Evolutionary conservation across 192 early-diverging fungal genomes (phyloP), one percentile per base, ranked within the genome.

Genomic region (Podila minutissima): DNA sequence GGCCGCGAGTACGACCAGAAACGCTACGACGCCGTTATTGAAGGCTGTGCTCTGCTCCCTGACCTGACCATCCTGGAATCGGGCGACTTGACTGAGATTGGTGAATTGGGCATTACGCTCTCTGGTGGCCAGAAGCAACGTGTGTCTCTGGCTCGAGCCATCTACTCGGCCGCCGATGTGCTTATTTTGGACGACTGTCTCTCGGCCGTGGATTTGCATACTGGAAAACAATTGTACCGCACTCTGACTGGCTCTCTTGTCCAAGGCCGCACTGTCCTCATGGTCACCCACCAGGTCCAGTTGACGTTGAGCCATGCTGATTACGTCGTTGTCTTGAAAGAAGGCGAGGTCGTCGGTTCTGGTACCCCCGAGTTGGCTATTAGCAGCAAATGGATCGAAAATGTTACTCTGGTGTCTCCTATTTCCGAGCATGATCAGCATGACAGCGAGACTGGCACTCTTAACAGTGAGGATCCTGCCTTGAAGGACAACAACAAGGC

Each of bases 181-280:
- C 67, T 97, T 28, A 76, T 97, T 5, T 77, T 96, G 41, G 97
- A 98, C 82, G 97, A 97, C 83, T 94, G 93, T 74, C 85, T 98
- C 62, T 95, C 94, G 7, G 98, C 98, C 15, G 97, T 98, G 0
- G 98, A 99, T 76, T 92, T 95, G 15, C 97, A 97, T 59, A 99
- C 97, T 9, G 96, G 93, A 24, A 91, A 91, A 62, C 93, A 95
- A 64, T 82, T 99, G 22, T 91, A 94, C 58, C 68, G 92, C 50
- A 95, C 93, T 55, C 71, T 99, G 70, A 86, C 89, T n/a, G 89
- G 90, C 22, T 89, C 88, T 22, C 74, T 96, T 51, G 86, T 98
- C 87, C 78, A 81, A 2, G 88, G 90, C 29, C 87, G 95, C 12
- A 98, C 98, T 4, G 72, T 92, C 15, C 84, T 99, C n/a, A 86